A percentile compares a stretch with the other conserved stretches of the same genome.
Evolutionary conservation across 495 filamentous ascomycete genomes (phyloP).

Genomic region (Penicillium maclennaniae): DNA sequence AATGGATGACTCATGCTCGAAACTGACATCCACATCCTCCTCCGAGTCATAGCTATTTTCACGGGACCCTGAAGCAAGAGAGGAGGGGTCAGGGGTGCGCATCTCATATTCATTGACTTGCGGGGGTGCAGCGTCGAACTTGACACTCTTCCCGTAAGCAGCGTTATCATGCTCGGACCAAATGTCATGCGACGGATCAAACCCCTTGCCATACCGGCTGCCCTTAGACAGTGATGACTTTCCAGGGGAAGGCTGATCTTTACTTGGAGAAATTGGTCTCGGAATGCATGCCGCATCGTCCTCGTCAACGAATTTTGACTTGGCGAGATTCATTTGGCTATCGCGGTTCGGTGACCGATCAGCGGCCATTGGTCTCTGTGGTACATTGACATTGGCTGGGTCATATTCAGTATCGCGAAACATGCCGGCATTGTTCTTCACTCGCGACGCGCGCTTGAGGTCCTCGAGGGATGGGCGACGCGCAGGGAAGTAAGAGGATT

Average conservation of each 20-base stretch:
- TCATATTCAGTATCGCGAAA: conserved; percentile 90
- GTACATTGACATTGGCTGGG: conserved; percentile 65
- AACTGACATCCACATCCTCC: conserved; percentile 66
- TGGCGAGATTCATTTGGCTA: conserved; percentile 57
- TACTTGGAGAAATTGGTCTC: conserved; percentile 60
- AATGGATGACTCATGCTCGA: conserved; percentile 60
- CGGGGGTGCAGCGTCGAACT: conserved; percentile 89
- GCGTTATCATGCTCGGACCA: conserved; percentile 61
- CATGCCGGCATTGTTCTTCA: conserved; percentile 89
- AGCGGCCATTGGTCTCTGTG: conserved; percentile 73
- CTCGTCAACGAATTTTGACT: conserved; percentile 34
- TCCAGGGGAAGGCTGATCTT: conserved; percentile 69
- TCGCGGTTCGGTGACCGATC: conserved; percentile 53
- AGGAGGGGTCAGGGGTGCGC: conserved; percentile 92
- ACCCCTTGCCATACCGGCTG: conserved; percentile 64
- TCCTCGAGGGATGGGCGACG: conserved; percentile 89
- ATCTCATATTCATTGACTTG: conserved; percentile 97
- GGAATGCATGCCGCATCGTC: conserved; percentile 30
- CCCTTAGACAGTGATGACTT: conserved; percentile 78
- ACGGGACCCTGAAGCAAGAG: conserved; percentile 77
- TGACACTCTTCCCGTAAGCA: conserved; percentile 85
- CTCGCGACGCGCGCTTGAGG: conserved; percentile 85
- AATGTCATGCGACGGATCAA: conserved; percentile 66
- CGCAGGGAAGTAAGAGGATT: conserved; percentile 60
- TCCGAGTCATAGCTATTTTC: conserved; percentile 91